Evolutionary conservation across 177 flowering plant genomes (phyloP).

Genomic region (Vitis hybrid): DNA sequence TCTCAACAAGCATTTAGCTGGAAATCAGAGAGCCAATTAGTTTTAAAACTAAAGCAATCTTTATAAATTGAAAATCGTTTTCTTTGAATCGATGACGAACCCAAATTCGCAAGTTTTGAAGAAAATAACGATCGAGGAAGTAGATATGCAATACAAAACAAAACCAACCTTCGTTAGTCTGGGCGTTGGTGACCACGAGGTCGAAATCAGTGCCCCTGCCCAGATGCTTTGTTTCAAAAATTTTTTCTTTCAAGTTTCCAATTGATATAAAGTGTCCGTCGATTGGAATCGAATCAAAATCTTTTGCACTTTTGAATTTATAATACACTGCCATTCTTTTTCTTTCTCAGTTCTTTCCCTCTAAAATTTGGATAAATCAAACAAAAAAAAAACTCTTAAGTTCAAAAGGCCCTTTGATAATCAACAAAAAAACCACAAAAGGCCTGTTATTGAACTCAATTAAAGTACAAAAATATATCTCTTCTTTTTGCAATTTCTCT

Average conservation of each 20-base stretch:
- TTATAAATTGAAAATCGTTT: no score
- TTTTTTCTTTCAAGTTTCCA: conserved; percentile 91
- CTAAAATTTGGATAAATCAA: conserved; percentile 5
- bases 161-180: conserved; percentile 96
- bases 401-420: conserved; percentile 20
- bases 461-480: no score
- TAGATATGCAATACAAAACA: neutral
- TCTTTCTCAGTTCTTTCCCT: conserved; percentile 17
- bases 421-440: neutral
- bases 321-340: conserved; percentile 84
- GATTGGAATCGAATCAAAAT: conserved; percentile 78
- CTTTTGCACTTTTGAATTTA: conserved; percentile 99
- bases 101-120: no score
- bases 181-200: conserved; percentile 94
- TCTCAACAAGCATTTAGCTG: no score
- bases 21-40: no score
- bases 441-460: conserved; percentile 27
- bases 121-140: no score
- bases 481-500: no score
- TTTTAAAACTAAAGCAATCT: no score
- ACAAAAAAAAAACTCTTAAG: conserved; percentile 10
- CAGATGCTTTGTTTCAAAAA: conserved; percentile 96
- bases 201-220: conserved; percentile 98
- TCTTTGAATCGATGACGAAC: no score
- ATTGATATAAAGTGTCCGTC: conserved; percentile 95